These are phyloP conservation scores for Vaccinium corymbosum DNA, from an alignment of 148 eudicot genomes.

Conservation along the genomic window DNA sequence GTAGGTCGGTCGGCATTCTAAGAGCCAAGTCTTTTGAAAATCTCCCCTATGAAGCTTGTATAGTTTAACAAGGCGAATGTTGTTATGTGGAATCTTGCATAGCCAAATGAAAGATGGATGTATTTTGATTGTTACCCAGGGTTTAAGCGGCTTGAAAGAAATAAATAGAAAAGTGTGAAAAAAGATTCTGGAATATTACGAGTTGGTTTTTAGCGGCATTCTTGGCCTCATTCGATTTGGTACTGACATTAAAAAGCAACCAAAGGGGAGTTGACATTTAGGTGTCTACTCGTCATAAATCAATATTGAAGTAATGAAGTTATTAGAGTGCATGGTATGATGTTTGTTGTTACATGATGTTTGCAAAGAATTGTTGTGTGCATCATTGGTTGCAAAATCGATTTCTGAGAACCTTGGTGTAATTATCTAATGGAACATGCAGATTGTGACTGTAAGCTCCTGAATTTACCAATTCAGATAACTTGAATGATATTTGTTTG, in stretches of 20 bases:
- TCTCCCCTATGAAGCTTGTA: neutral
- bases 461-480: neutral
- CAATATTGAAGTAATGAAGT: neutral
- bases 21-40: neutral
- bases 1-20: neutral
- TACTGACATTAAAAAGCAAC: neutral
- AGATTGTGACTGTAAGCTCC: neutral
- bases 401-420: neutral
- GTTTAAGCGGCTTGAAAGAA: neutral
- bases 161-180: neutral
- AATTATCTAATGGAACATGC: neutral
- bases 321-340: conserved; percentile 12
- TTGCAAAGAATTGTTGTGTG: neutral
- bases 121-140: neutral
- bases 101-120: neutral
- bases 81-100: neutral
- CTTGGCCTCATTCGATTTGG: neutral
- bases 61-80: neutral
- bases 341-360: neutral
- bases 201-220: neutral
- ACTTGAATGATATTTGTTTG: neutral
- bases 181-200: neutral
- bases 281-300: neutral
- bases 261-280: conserved; percentile 9
- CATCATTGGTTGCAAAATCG: neutral